A percentile compares a stretch with the other conserved stretches of the same genome.
These are phyloP conservation scores for Pichia deserticola DNA, from an alignment of 805 yeast species.

Conservation along the genomic window DNA sequence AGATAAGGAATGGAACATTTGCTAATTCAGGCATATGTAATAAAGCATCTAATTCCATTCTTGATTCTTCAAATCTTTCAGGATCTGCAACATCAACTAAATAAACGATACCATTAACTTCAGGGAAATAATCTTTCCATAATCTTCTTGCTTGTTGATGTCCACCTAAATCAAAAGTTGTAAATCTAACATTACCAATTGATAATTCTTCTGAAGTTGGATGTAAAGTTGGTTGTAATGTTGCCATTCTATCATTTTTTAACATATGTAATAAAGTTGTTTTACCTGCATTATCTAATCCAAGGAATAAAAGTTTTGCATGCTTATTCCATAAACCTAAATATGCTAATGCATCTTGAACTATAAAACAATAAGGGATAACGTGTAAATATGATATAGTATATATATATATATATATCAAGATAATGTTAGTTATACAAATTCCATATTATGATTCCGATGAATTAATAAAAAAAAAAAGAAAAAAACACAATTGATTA, in stretches of 20 bases:
- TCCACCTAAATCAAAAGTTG: constrained; percentile 98
- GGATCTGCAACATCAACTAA: constrained; percentile 96
- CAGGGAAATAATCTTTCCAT: constrained; percentile 99
- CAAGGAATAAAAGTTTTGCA: constrained; percentile 91
- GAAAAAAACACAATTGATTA: neutral
- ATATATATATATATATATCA: too few relatives aligned
- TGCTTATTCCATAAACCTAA: constrained; percentile 88
- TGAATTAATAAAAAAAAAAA: neutral
- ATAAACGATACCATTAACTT: constrained; percentile 95
- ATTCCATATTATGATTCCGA: too few relatives aligned
- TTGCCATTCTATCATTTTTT: constrained; percentile 93
- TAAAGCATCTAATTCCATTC: constrained; percentile 88
- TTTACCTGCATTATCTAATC: constrained; percentile 97
- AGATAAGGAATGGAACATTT: constrained; percentile 83
- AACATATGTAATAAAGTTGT: constrained; percentile 82
- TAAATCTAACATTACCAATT: constrained; percentile 92
- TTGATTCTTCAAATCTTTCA: constrained; percentile 89
- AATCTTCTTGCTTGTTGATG: constrained; percentile 98
- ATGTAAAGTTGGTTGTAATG: constrained; percentile 95
- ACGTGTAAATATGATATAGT: neutral
- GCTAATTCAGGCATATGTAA: constrained; percentile 87
- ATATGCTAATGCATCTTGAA: constrained; percentile 70
- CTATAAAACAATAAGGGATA: constrained; percentile 23
- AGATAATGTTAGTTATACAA: neutral
- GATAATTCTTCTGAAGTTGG: constrained; percentile 98